Evolutionary conservation across 306 rosid genomes (phyloP).

Genomic region (Glycyrrhiza uralensis): DNA sequence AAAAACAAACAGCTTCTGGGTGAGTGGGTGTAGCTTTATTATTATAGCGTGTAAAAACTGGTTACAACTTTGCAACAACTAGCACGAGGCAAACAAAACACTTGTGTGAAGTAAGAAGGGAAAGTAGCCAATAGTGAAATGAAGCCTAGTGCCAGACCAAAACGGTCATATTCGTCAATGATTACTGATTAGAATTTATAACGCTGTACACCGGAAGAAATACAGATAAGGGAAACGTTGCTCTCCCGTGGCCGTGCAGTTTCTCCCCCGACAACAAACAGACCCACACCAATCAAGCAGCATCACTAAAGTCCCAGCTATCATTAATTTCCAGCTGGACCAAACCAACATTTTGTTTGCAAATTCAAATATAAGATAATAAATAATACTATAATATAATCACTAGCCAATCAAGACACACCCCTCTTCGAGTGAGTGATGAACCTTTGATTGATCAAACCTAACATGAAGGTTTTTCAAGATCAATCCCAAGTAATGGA

Average conservation of each 20-base stretch:
- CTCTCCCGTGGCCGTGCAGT: neutral
- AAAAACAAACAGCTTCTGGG: too few species aligned
- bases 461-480: neutral
- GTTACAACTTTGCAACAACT: neutral
- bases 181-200: too few species aligned
- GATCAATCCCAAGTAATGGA: conserved; percentile 36
- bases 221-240: neutral
- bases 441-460: conserved; percentile 26
- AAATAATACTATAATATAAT: neutral
- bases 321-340: conserved; percentile 3
- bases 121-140: neutral
- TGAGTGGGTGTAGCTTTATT: too few species aligned
- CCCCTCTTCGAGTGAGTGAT: conserved; percentile 46
- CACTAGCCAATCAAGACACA: conserved; percentile 37
- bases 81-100: neutral
- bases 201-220: conserved; percentile 13
- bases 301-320: conserved; percentile 6
- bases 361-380: neutral
- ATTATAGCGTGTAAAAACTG: neutral
- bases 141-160: neutral
- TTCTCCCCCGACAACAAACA: conserved; percentile 22
- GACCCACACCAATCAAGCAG: conserved; percentile 7
- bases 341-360: neutral
- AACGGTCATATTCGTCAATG: conserved; percentile 7
- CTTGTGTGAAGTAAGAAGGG: neutral